phyloP scores from a whole-genome alignment of 176 grass and related monocot genomes.

The Neostapfia colusana region DNA sequence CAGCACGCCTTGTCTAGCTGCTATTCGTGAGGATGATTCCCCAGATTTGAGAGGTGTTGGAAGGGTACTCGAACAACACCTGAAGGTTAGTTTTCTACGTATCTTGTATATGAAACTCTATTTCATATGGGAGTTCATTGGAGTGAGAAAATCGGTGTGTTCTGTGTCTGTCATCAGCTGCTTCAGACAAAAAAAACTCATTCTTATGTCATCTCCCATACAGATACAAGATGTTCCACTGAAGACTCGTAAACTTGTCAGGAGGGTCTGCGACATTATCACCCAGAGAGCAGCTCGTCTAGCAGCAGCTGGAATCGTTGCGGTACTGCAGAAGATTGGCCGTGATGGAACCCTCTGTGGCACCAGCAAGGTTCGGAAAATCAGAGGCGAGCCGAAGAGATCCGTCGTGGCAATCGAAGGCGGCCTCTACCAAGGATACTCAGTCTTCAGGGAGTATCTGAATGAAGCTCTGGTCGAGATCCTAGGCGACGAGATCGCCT shows the following conservation, averaged over 20 bases:
- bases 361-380: constrained; percentile 31
- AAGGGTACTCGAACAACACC: constrained; percentile 57
- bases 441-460: constrained; percentile 68
- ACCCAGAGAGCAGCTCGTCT: constrained; percentile 69
- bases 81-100: constrained; percentile 49
- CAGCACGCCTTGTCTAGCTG: constrained; percentile 65
- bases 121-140: neutral
- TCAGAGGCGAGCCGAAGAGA: constrained; percentile 41
- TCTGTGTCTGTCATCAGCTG: neutral
- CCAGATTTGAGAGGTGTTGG: constrained; percentile 57
- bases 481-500: constrained; percentile 64
- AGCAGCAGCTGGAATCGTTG: constrained; percentile 71
- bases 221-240: constrained; percentile 62
- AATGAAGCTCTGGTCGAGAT: constrained; percentile 79
- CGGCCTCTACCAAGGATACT: constrained; percentile 64
- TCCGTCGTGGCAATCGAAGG: constrained; percentile 71
- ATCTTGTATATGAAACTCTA: neutral
- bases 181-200: neutral
- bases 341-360: constrained; percentile 63
- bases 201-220: neutral
- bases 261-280: constrained; percentile 61
- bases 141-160: neutral
- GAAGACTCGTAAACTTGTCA: constrained; percentile 63
- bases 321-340: constrained; percentile 70
- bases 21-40: constrained; percentile 75